phyloP scores from a whole-genome alignment of 345 rosid species.

The Luvunga scandens region DNA sequence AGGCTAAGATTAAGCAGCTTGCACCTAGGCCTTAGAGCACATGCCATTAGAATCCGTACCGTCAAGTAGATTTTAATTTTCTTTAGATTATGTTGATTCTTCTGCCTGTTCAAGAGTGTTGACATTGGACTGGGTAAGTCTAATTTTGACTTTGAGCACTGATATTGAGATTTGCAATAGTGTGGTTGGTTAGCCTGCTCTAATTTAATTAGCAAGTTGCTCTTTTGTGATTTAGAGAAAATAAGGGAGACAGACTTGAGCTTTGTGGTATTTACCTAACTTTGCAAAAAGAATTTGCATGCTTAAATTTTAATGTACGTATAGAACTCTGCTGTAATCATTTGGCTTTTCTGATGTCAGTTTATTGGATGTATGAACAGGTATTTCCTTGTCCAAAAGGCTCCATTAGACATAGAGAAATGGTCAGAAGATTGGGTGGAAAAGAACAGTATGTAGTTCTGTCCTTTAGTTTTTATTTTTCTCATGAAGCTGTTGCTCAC shows the following conservation, averaged over 20 bases:
- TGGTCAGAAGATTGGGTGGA: conserved; percentile 70
- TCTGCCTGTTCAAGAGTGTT: neutral
- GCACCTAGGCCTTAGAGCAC: neutral
- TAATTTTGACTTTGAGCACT: neutral
- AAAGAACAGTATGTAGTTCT: conserved; percentile 62
- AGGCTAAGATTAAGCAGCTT: neutral
- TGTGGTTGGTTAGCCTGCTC: neutral
- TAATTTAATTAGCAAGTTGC: neutral
- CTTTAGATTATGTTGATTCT: neutral
- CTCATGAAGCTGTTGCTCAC: neutral
- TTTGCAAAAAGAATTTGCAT: neutral
- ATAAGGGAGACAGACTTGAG: neutral
- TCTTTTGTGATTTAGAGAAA: neutral
- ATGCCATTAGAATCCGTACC: neutral
- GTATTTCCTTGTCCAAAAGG: conserved; percentile 92
- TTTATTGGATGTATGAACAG: conserved; percentile 34
- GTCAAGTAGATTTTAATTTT: neutral
- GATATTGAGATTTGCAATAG: neutral
- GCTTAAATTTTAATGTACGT: neutral
- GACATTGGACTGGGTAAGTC: neutral
- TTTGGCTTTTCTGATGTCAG: conserved; percentile 9
- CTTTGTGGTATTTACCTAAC: neutral
- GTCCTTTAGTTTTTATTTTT: conserved; percentile 3
- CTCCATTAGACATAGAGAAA: conserved; percentile 68
- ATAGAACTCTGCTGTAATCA: neutral